Evolutionary conservation across 163 green algal genomes (phyloP).

Genomic region (Scenedesmus sp.): DNA sequence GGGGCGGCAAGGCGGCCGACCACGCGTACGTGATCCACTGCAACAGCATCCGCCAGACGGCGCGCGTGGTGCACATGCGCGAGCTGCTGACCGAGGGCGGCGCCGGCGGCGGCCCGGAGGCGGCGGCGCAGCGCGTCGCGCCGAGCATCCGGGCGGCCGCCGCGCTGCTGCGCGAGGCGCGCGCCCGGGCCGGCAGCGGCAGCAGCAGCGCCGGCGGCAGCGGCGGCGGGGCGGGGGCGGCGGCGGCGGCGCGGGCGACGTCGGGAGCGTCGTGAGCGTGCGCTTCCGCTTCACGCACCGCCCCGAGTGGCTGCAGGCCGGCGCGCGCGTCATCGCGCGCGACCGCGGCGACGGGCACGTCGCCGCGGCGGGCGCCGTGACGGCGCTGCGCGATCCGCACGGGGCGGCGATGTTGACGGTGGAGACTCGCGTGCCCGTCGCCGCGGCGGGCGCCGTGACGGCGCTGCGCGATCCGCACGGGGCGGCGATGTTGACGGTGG

Average conservation of each 20-base stretch:
- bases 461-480: too few relatives aligned
- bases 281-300: constrained; percentile 70
- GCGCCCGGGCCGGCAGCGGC: neutral
- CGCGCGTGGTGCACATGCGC: constrained; percentile 70
- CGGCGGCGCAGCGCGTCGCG: constrained; percentile 12
- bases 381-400: constrained; percentile 31
- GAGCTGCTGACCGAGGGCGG: constrained; percentile 47
- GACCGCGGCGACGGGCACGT: constrained; percentile 69
- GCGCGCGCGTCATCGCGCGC: constrained; percentile 67
- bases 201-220: constrained; percentile 10
- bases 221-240: neutral
- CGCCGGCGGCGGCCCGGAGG: neutral
- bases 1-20: constrained; percentile 3
- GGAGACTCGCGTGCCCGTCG: too few relatives aligned
- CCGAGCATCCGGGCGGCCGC: constrained; percentile 52
- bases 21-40: constrained; percentile 76
- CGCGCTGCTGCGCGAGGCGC: constrained; percentile 43
- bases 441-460: too few relatives aligned
- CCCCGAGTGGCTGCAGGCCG: constrained; percentile 82
- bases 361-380: constrained; percentile 72
- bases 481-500: too few relatives aligned
- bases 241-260: constrained; percentile 4
- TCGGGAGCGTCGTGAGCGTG: constrained; percentile 63
- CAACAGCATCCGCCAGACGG: constrained; percentile 78
- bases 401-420: too few relatives aligned